Base-by-base conservation (phyloP, 768 basidiomycete genomes). In the Stropharia rugosoannulata region DNA sequence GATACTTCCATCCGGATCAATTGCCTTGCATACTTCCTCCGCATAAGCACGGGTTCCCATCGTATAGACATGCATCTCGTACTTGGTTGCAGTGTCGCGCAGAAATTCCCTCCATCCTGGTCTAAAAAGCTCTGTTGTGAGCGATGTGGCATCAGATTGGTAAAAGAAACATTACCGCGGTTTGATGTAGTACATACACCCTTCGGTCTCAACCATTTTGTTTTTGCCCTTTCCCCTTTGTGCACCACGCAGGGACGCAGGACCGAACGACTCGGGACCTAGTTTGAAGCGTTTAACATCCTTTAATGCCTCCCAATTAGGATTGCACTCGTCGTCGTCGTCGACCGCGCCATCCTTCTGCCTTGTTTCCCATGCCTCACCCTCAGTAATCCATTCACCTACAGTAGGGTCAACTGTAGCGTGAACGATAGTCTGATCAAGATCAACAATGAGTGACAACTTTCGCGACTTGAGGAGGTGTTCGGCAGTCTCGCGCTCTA, bases 31-130 rank as follows among this genome's bases (percentile, higher is more conserved):
- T 16, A 98, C 96, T 69, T 94, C 84, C 70, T 95, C 91, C 37
- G 97, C 97, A 71, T 98, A 99, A 43, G 93, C 89, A 43, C 97
- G 86, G 22, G 96, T 98, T 52, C 97, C 97, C 95, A 98, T 98
- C 19, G 96, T 99, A 72, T 99, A 99, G 45, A 99, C 95, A 69
- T 98, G 97, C 94, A 98, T 94, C 74, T 98, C 95, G 71, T 96
- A 99, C 66, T 90, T 86, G 48, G 76, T 74, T 36, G 90, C 81
- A 61, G 89, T 81, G 43, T 79, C 77, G 57, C 75, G 73, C 50
- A 99, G 77, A 70, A 99, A 98, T 45, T 83, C 79, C 53, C 78
- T 73, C 74, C 94, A 82, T n/a, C 93, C 92, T 7, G 95, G 95
- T 61, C 95, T 68, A 48, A 58, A 60, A 50, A 48, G n/a, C 41